Base-by-base conservation (phyloP, 768 basidiomycete species). In the Cantharellus cinnabarinus region DNA sequence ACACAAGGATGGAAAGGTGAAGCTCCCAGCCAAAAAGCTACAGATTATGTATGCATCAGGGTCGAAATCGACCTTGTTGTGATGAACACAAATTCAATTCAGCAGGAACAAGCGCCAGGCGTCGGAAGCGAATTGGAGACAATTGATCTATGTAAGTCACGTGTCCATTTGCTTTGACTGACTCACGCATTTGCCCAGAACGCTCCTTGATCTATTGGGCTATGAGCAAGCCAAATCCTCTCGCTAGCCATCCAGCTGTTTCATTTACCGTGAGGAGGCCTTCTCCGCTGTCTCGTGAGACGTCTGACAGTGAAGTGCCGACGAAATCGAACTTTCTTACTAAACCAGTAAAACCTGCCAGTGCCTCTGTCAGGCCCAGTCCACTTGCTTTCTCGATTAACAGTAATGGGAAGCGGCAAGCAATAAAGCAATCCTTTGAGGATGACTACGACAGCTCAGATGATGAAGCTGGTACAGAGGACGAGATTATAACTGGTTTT, bases 191-290 rank as follows among this genome's bases (percentile, higher is more conserved):
- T 29, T 29, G 20, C 20, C 20, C 20, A 29, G 20, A 29, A 29
- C 20, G 20, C 20, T 29, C 20, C 20, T 29, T 29, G 20, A 29
- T 29, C 20, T 29, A 29, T 29, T 29, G 20, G 20, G 20, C 20
- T 29, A 48, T 48, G 44, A 48, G 44, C 44, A 10, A 29, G 29
- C 44, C 44, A 10, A 48, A 48, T 48, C 44, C 44, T 29, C 44
- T 48, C 44, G 44, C 52, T 10, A 54, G 38, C 35, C 52, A 54
- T 54, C 52, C 52, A 14, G 52, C 56, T 41, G 76, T 91, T 44
- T 91, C 89, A 0, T 93, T 94, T 70, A 90, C 84, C 2, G 76
- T 94, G 60, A 79, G 87, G 50, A 77, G 87, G 4, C 90, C 90
- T 0, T 80, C 80, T 0, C 83, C 85, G 0, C 67, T 74, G 0